phyloP scores from a whole-genome alignment of 2,329 filamentous ascomycete species.

The Hawksworthiomyces lignivorus region DNA sequence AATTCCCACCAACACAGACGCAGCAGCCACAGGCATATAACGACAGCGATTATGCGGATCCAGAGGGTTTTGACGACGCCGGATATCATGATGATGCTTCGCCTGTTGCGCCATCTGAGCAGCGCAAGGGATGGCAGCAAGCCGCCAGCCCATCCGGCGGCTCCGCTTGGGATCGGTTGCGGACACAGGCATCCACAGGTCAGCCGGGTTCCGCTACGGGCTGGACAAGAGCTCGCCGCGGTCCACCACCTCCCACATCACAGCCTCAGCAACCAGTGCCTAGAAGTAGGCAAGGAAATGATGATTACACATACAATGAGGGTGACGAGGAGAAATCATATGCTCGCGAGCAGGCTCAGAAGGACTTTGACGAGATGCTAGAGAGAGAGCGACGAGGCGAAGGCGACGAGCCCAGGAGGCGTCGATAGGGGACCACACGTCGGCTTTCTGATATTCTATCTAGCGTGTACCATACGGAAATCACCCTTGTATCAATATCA shows the following conservation, averaged over 20 bases:
- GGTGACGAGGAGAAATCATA: constrained; percentile 8
- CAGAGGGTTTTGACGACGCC: constrained; percentile 1
- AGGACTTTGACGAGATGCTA: constrained; percentile 19
- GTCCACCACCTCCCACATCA: not conserved
- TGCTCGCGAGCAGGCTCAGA: constrained; percentile 14
- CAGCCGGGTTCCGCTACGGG: too few relatives aligned
- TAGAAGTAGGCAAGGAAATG: too few relatives aligned
- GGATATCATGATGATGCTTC: constrained; percentile 15
- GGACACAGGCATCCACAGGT: constrained; percentile 2
- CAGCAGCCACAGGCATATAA: not conserved
- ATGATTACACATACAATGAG: constrained; percentile 10
- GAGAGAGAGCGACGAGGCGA: constrained; percentile 17
- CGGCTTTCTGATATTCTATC: too few relatives aligned
- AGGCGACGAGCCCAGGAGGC: not conserved
- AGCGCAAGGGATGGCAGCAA: constrained; percentile 5
- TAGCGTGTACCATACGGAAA: too few relatives aligned
- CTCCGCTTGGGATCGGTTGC: constrained; percentile 17
- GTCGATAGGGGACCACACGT: too few relatives aligned
- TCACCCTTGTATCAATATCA: too few relatives aligned
- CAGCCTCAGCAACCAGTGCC: not conserved
- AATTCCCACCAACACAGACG: not conserved
- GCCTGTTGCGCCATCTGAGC: constrained; percentile 12
- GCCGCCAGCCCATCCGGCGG: not conserved
- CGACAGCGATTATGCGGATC: not conserved
- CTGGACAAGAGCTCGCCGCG: not conserved